These are phyloP conservation scores for Lachnellula suecica DNA, from an alignment of 2,329 filamentous ascomycete species.

Conservation along the genomic window DNA sequence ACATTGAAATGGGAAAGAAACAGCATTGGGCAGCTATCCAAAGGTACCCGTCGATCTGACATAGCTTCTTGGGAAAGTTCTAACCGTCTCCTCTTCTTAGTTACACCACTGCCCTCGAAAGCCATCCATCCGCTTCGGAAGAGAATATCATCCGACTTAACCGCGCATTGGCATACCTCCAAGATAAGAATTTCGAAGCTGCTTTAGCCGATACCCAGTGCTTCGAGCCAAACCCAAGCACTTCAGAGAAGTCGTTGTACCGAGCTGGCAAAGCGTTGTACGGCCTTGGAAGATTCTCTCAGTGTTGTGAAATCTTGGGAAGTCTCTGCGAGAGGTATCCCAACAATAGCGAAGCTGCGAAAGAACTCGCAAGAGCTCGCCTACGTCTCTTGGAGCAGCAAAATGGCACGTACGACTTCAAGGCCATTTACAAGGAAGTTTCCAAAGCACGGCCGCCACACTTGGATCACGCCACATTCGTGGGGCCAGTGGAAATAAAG, in stretches of 20 bases:
- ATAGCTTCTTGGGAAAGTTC: neutral
- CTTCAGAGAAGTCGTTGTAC: slow-evolving; percentile 8
- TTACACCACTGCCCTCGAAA: slow-evolving; percentile 17
- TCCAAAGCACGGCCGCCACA: slow-evolving; percentile 5
- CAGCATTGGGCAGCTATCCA: slow-evolving; percentile 7
- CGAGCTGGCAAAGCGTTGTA: slow-evolving; percentile 11
- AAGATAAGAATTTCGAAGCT: slow-evolving; percentile 34
- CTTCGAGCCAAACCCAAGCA: neutral
- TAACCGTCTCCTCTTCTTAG: slow-evolving; percentile 1
- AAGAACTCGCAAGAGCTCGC: slow-evolving; percentile 4
- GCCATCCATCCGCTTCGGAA: slow-evolving; percentile 32
- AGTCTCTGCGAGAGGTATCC: slow-evolving; percentile 9
- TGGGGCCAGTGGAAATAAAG: slow-evolving; percentile 8
- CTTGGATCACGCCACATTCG: slow-evolving; percentile 18
- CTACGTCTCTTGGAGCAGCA: slow-evolving; percentile 14
- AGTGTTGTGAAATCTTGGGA: slow-evolving; percentile 9
- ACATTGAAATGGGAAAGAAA: slow-evolving; percentile 1
- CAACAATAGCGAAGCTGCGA: neutral
- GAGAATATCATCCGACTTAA: slow-evolving; percentile 32
- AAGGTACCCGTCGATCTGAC: too few relatives aligned
- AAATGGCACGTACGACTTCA: slow-evolving; percentile 16
- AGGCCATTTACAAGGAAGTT: slow-evolving; percentile 12
- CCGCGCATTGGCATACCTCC: slow-evolving; percentile 35
- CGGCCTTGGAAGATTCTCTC: slow-evolving; percentile 3
- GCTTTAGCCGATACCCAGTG: slow-evolving; percentile 31